These are phyloP conservation scores for Solanum ossicruentum DNA, from an alignment of 257 asterid genomes.

Conservation along the genomic window DNA sequence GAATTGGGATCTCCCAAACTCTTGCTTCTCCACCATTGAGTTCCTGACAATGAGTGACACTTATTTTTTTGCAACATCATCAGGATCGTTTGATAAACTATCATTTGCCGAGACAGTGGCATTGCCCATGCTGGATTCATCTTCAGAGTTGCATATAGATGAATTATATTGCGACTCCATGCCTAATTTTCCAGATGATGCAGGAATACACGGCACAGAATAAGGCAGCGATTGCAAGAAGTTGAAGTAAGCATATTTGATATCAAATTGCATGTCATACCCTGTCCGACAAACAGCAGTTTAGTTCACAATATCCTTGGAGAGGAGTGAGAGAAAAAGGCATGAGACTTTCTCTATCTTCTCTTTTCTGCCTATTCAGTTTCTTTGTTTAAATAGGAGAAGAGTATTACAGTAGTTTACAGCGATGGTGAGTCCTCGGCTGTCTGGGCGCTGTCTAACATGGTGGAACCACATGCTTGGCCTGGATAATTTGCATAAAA, in stretches of 20 bases:
- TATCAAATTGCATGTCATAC: constrained; percentile 91
- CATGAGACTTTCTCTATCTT: neutral
- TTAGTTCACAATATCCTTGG: neutral
- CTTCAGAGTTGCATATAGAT: constrained; percentile 1
- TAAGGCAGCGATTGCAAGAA: constrained; percentile 56
- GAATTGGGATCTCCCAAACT: neutral
- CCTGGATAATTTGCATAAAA: constrained; percentile 33
- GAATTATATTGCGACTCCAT: constrained; percentile 1
- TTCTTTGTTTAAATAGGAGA: neutral
- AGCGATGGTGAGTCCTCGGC: constrained; percentile 61
- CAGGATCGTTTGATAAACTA: neutral
- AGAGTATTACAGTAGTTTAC: constrained; percentile 57
- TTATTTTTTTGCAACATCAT: neutral
- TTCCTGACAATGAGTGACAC: neutral
- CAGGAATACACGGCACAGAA: constrained; percentile 13
- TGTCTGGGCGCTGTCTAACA: constrained; percentile 63
- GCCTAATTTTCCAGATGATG: neutral
- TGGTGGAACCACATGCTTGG: constrained; percentile 99
- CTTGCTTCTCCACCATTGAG: neutral
- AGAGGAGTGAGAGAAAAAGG: neutral
- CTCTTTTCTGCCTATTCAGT: neutral
- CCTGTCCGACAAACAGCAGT: constrained; percentile 33
- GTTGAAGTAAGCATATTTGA: constrained; percentile 86
- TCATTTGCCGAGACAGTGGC: neutral
- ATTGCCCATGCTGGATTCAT: constrained; percentile 3